Evolutionary conservation across 2,329 filamentous ascomycete genomes (phyloP).

Genomic region (Penicillium sp.): DNA sequence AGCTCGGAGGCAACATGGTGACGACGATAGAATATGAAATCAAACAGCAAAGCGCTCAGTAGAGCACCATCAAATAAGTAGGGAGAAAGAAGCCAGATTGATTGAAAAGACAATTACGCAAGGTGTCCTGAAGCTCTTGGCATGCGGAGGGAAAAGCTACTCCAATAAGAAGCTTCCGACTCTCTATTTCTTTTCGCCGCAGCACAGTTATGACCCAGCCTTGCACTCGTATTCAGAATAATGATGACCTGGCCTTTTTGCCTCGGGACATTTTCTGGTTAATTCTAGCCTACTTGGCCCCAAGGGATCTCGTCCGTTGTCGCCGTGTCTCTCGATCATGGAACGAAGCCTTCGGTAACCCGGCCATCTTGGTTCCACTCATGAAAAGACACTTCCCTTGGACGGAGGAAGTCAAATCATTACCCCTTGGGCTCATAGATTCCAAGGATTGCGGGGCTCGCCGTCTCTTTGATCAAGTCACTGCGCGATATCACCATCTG

Average conservation of each 20-base stretch:
- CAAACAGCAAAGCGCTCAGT: background rate
- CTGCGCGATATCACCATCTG: slow-evolving; percentile 58
- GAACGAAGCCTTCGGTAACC: slow-evolving; percentile 52
- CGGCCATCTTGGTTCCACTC: slow-evolving; percentile 49
- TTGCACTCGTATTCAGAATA: background rate
- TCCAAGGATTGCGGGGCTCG: slow-evolving; percentile 16
- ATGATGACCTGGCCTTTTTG: slow-evolving; percentile 37
- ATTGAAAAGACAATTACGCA: slow-evolving; percentile 24
- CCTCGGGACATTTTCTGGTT: slow-evolving; percentile 62
- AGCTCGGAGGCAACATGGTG: slow-evolving; percentile 42
- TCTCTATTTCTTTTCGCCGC: background rate
- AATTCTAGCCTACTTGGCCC: slow-evolving; percentile 51
- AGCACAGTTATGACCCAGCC: slow-evolving; percentile 10
- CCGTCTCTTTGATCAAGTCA: slow-evolving; percentile 51
- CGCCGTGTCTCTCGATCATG: slow-evolving; percentile 56
- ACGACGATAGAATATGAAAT: background rate
- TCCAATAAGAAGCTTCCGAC: slow-evolving; percentile 15
- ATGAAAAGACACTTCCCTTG: slow-evolving; percentile 56
- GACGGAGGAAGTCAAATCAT: slow-evolving; percentile 54
- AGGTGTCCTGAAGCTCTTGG: slow-evolving; percentile 46
- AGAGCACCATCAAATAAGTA: background rate
- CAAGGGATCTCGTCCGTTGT: slow-evolving; percentile 53
- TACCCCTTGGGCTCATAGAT: slow-evolving; percentile 8
- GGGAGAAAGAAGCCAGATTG: background rate
- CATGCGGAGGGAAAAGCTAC: slow-evolving; percentile 27